Evolutionary conservation across 257 asterid species (phyloP), one percentile per base, ranked within the genome.

Genomic region (Apocynum venetum): DNA sequence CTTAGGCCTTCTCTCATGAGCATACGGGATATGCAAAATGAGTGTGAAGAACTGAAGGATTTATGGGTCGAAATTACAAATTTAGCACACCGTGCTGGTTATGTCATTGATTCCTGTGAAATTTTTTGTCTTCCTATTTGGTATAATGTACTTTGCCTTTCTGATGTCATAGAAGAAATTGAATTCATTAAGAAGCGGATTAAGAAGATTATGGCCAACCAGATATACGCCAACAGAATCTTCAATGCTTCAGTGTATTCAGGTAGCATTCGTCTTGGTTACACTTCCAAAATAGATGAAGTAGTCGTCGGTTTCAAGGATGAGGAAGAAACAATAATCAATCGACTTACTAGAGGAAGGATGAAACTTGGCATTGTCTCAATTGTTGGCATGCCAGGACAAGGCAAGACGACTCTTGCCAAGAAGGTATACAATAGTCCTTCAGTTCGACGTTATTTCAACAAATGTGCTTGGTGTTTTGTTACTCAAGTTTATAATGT

Each of bases 251-350:
- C 43, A 20, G 17, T 40, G 14, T 13, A 14, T 59, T 61, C 41
- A 35, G 15, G 14, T 12, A 31, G 6, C 43, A 61, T 11, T 25
- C 4, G 0, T 35, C 65, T 43, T 14, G 2, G 38, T 8, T 0
- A 61, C 5, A 11, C 43, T 31, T 31, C 41, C 12, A 61, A 25
- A 31, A 31, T 35, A 31, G 43, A 61, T 31, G 40, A 53, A 4
- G 15, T 8, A 19, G 67, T 77, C 10, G 70, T 77, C 4, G 80
- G 76, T 47, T 68, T 77, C 56, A 56, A 40, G 46, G 60, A 56
- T 8, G 67, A 76, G 63, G 11, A 41, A 66, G 9, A 15, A 0
- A 8, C 51, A 66, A 70, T 76, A 61, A 12, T 49, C 31, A n/a
- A 49, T 36, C n/a, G n/a, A n/a, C n/a, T n/a, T n/a, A n/a, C n/a